Base-by-base conservation (phyloP, 306 rosid species). In the peach (Prunus persica) region DNA sequence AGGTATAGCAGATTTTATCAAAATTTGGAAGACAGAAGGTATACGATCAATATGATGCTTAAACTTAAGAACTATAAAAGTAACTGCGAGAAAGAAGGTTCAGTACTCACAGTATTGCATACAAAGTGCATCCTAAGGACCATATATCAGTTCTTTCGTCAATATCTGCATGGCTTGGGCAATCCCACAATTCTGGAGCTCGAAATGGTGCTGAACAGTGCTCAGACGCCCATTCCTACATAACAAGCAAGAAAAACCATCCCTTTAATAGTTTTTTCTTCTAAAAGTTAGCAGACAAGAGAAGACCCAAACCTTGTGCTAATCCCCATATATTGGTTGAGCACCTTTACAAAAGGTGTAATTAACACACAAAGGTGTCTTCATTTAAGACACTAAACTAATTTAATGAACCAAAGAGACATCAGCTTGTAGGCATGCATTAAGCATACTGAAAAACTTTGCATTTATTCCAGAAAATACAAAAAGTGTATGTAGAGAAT, bases 121-220 rank as follows among this genome's bases (percentile, higher is more conserved):
- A 96, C 77, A 96, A 79, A 76, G 99, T 96, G 90, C 98, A 96
- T 86, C 99, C 99, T 56, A 96, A 81, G 6, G 99, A 96, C 98
- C 99, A 96, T 65, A 96, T 72, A 65, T 96, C 99, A 79, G 96
- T 96, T 87, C 99, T 91, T 86, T 96, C 99, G 22, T 96, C 99
- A 69, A 96, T 84, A 77, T 91, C 86, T 67, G 89, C 80, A 54
- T 89, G 87, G 89, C 97, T 96, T 49, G 93, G 97, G 80, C 99
- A 96, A 85, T 96, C 99, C 99, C 99, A 96, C 77, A 96, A 89
- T 86, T 92, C 98, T 71, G 98, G 99, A 82, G 99, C 97, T 75
- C 94, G 96, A 84, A 91, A 84, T 79, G 99, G 99, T 77, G 98
- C 99, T 19, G 98, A 91, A 82, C 93, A 89, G 67, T 96, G 99